A percentile compares a stretch with the other conserved stretches of the same genome.
These are phyloP conservation scores for Polysphondylium violaceum DNA, from an alignment of 78 protist genomes.

Conservation along the genomic window DNA sequence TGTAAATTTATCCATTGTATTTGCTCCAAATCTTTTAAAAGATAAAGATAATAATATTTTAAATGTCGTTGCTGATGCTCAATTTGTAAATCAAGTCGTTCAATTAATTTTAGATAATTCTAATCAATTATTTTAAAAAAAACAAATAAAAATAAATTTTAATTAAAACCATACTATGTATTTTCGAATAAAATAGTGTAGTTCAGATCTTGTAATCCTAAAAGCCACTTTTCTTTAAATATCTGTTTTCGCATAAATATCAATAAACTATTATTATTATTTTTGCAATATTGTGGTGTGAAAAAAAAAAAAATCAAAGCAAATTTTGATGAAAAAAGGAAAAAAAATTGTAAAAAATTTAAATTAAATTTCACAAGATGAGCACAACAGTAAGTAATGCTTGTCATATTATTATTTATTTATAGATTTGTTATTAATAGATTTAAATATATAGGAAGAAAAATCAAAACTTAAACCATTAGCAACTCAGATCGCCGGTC, in stretches of 20 bases:
- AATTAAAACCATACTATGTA: too few species aligned
- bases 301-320: neutral
- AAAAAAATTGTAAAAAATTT: neutral
- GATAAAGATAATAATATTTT: slow-evolving; percentile 34
- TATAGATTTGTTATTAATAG: neutral
- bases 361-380: neutral
- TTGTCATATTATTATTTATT: neutral
- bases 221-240: too few species aligned
- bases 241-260: too few species aligned
- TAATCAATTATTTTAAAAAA: slow-evolving; percentile 4
- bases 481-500: slow-evolving; percentile 69
- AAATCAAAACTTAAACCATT: slow-evolving; percentile 37
- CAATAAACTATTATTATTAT: too few species aligned
- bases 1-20: slow-evolving; percentile 64
- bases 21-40: slow-evolving; percentile 78
- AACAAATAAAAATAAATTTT: slow-evolving; percentile 4
- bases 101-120: slow-evolving; percentile 44
- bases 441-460: neutral
- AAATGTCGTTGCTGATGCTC: slow-evolving; percentile 58
- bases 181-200: too few species aligned
- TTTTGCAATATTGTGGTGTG: too few species aligned
- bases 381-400: neutral
- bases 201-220: too few species aligned
- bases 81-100: slow-evolving; percentile 62
- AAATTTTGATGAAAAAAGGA: too few species aligned